phyloP scores from a whole-genome alignment of 192 early-diverging fungal genomes.

The Pilaira anomala region DNA sequence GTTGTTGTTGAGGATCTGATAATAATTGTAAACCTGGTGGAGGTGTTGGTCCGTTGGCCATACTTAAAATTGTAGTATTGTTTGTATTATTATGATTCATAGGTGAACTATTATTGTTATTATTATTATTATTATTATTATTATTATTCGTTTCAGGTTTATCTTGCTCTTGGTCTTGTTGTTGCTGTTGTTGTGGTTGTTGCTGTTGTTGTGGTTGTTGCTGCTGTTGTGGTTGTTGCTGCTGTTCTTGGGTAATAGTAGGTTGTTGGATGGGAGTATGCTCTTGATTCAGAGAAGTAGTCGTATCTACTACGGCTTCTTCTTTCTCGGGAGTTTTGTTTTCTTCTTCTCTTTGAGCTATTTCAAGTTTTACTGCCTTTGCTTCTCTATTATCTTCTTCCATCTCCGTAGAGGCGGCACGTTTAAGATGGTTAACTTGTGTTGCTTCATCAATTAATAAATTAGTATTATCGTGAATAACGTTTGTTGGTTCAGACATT shows the following conservation, averaged over 20 bases:
- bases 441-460: no score
- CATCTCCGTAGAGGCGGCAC: not conserved
- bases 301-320: no score
- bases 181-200: not conserved
- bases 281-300: no score
- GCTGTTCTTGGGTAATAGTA: not conserved
- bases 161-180: not conserved
- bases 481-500: no score
- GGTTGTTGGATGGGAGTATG: no score
- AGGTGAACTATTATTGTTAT: not conserved
- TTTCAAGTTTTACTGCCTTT: not conserved
- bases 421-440: no score
- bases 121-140: not conserved
- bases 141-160: slow-evolving; percentile 5
- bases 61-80: not conserved
- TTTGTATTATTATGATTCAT: no score
- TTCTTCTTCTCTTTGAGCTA: not conserved
- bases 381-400: not conserved
- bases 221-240: not conserved
- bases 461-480: no score
- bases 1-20: slow-evolving; percentile 28
- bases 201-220: not conserved
- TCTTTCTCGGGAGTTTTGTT: no score
- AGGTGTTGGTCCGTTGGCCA: slow-evolving; percentile 4
- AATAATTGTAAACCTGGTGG: slow-evolving; percentile 15